Base-by-base conservation (phyloP, 768 basidiomycete species). In the Leccinum boreale region DNA sequence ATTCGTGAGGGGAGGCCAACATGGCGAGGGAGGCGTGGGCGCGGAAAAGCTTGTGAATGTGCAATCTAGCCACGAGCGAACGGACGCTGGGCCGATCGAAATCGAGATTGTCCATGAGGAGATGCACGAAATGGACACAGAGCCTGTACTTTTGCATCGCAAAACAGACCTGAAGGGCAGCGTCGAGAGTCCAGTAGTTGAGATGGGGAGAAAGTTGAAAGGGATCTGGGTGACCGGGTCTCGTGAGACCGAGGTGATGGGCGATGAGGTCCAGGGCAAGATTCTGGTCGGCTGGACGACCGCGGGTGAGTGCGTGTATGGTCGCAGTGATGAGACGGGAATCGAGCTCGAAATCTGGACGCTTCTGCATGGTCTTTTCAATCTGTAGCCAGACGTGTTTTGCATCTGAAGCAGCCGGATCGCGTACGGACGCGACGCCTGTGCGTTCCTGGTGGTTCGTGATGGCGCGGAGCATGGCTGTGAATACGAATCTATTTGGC, bases 301-400 rank as follows among this genome's bases (percentile, higher is more conserved):
- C 89, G 23, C 75, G 78, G 2, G 80, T 71, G 31, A 93, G 74
- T 2, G 84, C 81, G 3, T 76, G 74, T 21, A 92, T 73, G 19
- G 83, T 77, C 19, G 82, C 68, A 9, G 79, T 70, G 35, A 86
- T 77, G 49, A 84, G 68, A 57, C 79, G 75, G 4, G 80, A 74
- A 65, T 90, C 88, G 24, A 87, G 70, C 45, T 70, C 58, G 48
- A 88, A 77, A 9, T 76, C 72, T 2, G 77, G 70, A 29, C 66
- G 71, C 58, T 76, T 80, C 56, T 80, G 77, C 15, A 79, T 70
- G 17, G 78, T 74, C 61, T 84, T 86, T 58, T 81, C 64, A 72
- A 87, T 78, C 65, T 86, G 83, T 11, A 72, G 76, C 91, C 91
- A 92, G 14, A 93, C 71, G 15, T 88, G 75, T 65, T 81, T 86